phyloP scores from a whole-genome alignment of 345 rosid species.

The Populus deltoides region DNA sequence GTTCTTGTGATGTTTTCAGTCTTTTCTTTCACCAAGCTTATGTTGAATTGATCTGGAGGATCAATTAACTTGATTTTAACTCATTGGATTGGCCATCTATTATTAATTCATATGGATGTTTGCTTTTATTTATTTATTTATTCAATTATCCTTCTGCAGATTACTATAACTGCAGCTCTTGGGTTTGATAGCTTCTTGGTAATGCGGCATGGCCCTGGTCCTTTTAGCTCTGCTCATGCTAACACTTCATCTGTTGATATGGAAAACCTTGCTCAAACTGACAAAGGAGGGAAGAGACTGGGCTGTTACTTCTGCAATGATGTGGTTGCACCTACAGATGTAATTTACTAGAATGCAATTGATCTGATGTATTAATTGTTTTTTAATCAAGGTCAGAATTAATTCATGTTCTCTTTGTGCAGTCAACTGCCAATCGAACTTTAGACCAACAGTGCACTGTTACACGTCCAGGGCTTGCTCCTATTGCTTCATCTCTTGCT shows the following conservation, averaged over 20 bases:
- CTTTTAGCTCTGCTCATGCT: constrained; percentile 31
- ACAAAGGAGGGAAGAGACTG: constrained; percentile 52
- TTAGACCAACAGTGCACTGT: constrained; percentile 98
- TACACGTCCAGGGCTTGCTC: constrained; percentile 93
- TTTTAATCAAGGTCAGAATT: constrained; percentile 9
- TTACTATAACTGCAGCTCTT: constrained; percentile 82
- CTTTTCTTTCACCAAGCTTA: constrained; percentile 3
- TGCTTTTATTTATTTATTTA: not conserved
- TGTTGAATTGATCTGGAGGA: not conserved
- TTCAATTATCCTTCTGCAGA: constrained; percentile 43
- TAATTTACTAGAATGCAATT: constrained; percentile 34
- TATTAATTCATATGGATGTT: not conserved
- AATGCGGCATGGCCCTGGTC: constrained; percentile 97
- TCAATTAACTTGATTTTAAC: not conserved
- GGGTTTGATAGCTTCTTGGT: constrained; percentile 97
- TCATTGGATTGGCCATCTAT: not conserved
- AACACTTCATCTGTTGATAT: constrained; percentile 34
- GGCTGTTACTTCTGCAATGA: constrained; percentile 99
- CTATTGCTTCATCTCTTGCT: constrained; percentile 88
- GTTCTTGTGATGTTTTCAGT: not conserved
- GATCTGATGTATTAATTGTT: constrained; percentile 1
- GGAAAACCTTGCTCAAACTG: constrained; percentile 40
- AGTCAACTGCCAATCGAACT: constrained; percentile 93
- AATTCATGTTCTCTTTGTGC: constrained; percentile 22
- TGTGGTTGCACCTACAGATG: constrained; percentile 93